These are phyloP conservation scores for Metarhizium robertsii DNA, from an alignment of 2,329 filamentous ascomycete genomes.

Conservation along the genomic window DNA sequence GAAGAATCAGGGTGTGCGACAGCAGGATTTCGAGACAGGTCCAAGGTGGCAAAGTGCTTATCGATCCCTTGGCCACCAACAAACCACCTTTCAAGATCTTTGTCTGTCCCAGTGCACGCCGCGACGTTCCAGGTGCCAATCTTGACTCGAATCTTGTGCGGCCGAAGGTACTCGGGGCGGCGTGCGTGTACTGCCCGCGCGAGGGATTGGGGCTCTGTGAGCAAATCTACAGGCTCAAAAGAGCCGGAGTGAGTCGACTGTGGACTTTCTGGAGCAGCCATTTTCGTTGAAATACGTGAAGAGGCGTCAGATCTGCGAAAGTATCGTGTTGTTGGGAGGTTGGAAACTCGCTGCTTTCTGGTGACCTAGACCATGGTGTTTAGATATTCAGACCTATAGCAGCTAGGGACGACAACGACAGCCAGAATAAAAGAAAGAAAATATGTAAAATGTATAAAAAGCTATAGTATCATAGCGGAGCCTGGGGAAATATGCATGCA, in stretches of 20 bases:
- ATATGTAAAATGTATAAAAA: neutral
- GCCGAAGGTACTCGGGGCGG: conserved; percentile 67
- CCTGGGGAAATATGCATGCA: neutral
- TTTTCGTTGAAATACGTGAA: conserved; percentile 9
- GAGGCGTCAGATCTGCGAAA: conserved; percentile 12
- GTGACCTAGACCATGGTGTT: conserved; percentile 26
- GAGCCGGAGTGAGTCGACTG: conserved; percentile 24
- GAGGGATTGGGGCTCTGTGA: conserved; percentile 46
- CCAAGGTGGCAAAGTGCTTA: conserved; percentile 48
- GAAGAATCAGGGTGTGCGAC: conserved; percentile 21
- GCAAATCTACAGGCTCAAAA: conserved; percentile 33
- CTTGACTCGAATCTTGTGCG: conserved; percentile 71
- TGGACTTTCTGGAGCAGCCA: conserved; percentile 18
- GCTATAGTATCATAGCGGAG: neutral
- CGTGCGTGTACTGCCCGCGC: conserved; percentile 61
- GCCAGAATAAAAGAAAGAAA: neutral
- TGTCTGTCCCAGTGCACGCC: conserved; percentile 72
- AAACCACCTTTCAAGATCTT: conserved; percentile 86
- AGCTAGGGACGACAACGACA: neutral
- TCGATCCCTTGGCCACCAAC: conserved; percentile 64
- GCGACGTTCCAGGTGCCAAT: conserved; percentile 95
- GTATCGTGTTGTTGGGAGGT: conserved; percentile 13
- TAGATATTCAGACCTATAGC: neutral
- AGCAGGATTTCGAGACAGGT: conserved; percentile 30
- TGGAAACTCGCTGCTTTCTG: conserved; percentile 8